Evolutionary conservation across 176 grass and related monocot genomes (phyloP).

Genomic region (Hordeum marinum): DNA sequence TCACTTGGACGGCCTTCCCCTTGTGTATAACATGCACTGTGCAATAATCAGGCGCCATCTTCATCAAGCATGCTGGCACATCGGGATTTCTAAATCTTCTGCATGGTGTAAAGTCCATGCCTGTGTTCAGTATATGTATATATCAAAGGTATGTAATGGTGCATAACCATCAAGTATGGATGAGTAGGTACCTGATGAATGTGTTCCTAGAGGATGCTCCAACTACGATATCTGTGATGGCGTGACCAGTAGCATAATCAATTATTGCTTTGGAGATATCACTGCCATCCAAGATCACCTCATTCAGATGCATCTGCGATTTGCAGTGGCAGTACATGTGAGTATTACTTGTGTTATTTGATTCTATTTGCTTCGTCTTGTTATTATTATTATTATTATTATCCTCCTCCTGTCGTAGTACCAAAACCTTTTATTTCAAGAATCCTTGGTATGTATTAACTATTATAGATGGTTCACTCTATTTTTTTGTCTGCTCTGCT

Average conservation of each 20-base stretch:
- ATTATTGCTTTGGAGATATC: conserved; percentile 72
- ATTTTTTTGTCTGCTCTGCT: neutral
- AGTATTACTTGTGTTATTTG: neutral
- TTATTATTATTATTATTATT: neutral
- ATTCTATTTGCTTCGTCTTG: neutral
- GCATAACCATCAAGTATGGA: conserved; percentile 2
- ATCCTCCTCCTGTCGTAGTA: neutral
- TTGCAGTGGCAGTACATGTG: conserved; percentile 6
- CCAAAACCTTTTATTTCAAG: neutral
- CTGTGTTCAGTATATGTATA: conserved; percentile 24
- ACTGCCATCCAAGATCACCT: conserved; percentile 63
- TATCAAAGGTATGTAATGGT: conserved; percentile 26
- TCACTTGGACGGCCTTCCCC: conserved; percentile 61
- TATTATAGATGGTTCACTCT: neutral
- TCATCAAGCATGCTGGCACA: conserved; percentile 77
- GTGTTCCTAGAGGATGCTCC: conserved; percentile 60
- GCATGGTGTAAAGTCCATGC: conserved; percentile 25
- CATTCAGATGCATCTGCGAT: conserved; percentile 75
- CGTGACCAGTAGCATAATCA: conserved; percentile 47
- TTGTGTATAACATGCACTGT: conserved; percentile 87
- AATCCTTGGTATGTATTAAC: conserved; percentile 13
- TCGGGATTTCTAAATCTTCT: conserved; percentile 86
- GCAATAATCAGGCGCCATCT: conserved; percentile 75
- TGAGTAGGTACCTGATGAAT: conserved; percentile 49
- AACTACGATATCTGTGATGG: conserved; percentile 56